Evolutionary conservation across 176 grass and related monocot genomes (phyloP).

Genomic region (Aegilops tauschii): DNA sequence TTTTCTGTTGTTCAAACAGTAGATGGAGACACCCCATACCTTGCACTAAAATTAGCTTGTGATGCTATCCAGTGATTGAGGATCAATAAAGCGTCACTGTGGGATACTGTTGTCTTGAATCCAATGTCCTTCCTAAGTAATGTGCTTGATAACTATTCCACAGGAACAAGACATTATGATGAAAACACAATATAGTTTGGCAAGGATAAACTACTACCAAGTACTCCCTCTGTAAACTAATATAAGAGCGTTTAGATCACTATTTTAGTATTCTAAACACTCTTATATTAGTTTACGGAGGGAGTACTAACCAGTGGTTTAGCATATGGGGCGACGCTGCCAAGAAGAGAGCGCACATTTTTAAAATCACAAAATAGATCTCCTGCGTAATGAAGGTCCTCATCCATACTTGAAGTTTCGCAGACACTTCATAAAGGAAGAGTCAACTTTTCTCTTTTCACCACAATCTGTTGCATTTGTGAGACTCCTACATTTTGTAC

Average conservation of each 20-base stretch:
- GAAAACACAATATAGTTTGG: not conserved
- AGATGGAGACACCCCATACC: constrained; percentile 11
- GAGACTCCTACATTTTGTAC: constrained; percentile 25
- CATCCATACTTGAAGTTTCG: constrained; percentile 35
- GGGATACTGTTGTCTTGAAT: constrained; percentile 50
- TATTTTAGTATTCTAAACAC: too few relatives aligned
- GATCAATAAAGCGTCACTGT: constrained; percentile 43
- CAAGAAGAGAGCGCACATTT: constrained; percentile 48
- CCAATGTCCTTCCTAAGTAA: constrained; percentile 53
- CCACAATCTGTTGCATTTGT: constrained; percentile 12
- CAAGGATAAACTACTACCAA: constrained; percentile 23
- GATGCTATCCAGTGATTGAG: constrained; percentile 49
- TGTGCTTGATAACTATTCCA: constrained; percentile 28
- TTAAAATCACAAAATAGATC: constrained; percentile 52
- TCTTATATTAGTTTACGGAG: too few relatives aligned
- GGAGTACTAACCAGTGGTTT: constrained; percentile 40
- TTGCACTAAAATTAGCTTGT: constrained; percentile 48
- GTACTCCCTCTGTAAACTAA: not conserved
- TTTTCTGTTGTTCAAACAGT: not conserved
- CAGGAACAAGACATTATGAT: not conserved
- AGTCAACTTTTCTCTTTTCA: constrained; percentile 29
- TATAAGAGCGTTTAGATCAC: too few relatives aligned
- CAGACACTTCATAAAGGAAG: constrained; percentile 53
- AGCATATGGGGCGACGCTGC: constrained; percentile 52
- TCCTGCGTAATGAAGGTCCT: constrained; percentile 53